Evolutionary conservation across 2,329 filamentous ascomycete species (phyloP).

Genomic region (Leptographium procerum): DNA sequence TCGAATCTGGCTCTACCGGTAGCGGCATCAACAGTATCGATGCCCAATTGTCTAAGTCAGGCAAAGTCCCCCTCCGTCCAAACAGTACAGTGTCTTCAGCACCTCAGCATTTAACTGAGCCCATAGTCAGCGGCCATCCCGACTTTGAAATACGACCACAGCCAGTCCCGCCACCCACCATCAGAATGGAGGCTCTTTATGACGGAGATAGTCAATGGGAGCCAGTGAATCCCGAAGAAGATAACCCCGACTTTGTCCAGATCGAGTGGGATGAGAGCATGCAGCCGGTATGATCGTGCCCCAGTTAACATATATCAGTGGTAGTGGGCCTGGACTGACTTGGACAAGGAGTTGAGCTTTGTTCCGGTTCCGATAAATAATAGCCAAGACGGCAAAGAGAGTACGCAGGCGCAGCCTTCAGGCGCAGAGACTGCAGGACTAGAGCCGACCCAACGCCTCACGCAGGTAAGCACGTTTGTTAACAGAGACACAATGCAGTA

Average conservation of each 20-base stretch:
- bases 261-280: constrained; percentile 65
- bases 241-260: constrained; percentile 53
- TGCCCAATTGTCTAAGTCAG: neutral
- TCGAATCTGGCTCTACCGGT: neutral
- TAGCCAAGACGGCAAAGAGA: constrained; percentile 18
- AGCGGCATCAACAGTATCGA: neutral
- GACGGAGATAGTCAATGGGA: constrained; percentile 64
- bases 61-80: constrained; percentile 9
- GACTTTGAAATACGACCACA: constrained; percentile 22
- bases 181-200: constrained; percentile 55
- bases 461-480: constrained; percentile 38
- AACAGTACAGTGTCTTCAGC: neutral
- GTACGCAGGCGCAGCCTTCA: constrained; percentile 3
- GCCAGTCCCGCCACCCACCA: constrained; percentile 35
- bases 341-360: constrained; percentile 12
- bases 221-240: constrained; percentile 48
- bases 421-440: constrained; percentile 27
- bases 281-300: constrained; percentile 38
- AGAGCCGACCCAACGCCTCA: constrained; percentile 63
- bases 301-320: neutral
- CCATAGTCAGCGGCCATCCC: constrained; percentile 19
- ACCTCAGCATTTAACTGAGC: constrained; percentile 21
- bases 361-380: constrained; percentile 33
- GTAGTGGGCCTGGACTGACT: neutral
- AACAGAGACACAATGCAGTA: neutral